A percentile compares a stretch with the other conserved stretches of the same genome.
These are phyloP conservation scores for Aphanocladium album DNA, from an alignment of 2,329 filamentous ascomycete species.

Conservation along the genomic window DNA sequence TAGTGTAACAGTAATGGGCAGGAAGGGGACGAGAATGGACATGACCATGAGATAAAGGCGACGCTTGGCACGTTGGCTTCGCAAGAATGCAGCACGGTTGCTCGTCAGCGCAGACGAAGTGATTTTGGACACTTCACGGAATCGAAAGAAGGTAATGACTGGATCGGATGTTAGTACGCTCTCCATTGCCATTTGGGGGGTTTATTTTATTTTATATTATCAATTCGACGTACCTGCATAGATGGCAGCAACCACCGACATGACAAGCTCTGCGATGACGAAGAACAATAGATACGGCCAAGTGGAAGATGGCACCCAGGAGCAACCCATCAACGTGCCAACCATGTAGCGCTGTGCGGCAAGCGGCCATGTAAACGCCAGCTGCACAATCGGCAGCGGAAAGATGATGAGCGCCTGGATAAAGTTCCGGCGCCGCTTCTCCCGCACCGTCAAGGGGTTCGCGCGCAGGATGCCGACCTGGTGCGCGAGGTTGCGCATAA, in stretches of 20 bases:
- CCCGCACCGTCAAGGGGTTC: constrained; percentile 32
- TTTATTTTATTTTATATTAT: no score
- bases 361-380: constrained; percentile 43
- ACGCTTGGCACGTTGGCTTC: constrained; percentile 43
- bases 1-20: constrained; percentile 42
- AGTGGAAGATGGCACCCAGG: constrained; percentile 36
- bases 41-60: constrained; percentile 53
- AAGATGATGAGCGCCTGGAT: constrained; percentile 52
- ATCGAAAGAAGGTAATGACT: constrained; percentile 46
- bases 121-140: constrained; percentile 38
- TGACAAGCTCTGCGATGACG: constrained; percentile 39
- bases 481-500: constrained; percentile 48
- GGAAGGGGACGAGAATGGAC: constrained; percentile 46
- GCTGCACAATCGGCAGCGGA: constrained; percentile 45
- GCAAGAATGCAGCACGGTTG: constrained; percentile 35
- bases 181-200: not conserved
- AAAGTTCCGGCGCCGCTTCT: constrained; percentile 38
- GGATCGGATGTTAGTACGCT: not conserved
- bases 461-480: constrained; percentile 44
- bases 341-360: constrained; percentile 45
- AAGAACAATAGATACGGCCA: constrained; percentile 48
- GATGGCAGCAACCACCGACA: constrained; percentile 38
- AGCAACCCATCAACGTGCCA: constrained; percentile 46
- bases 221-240: constrained; percentile 41
- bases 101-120: constrained; percentile 35